These are phyloP conservation scores for Candida arabinofermentans DNA, from an alignment of 805 yeast genomes.

Conservation along the genomic window DNA sequence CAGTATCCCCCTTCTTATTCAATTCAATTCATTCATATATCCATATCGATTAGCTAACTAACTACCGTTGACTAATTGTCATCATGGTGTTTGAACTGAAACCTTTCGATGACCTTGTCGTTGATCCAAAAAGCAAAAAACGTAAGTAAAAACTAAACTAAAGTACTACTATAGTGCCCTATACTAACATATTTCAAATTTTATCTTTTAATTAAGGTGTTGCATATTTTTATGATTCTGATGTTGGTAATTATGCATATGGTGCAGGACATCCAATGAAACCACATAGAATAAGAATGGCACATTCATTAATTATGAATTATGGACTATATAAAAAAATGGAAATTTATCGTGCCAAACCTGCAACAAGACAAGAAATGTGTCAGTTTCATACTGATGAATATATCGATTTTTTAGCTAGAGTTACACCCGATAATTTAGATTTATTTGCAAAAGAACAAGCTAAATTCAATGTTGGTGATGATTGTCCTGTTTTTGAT, in stretches of 20 bases:
- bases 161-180: too few species aligned
- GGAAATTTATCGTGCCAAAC: constrained; percentile 96
- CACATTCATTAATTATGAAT: constrained; percentile 94
- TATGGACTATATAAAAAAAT: constrained; percentile 94
- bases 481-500: constrained; percentile 84
- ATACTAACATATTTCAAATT: too few species aligned
- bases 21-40: too few species aligned
- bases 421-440: constrained; percentile 90
- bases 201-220: constrained; percentile 40
- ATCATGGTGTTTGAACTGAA: constrained; percentile 45
- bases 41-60: neutral
- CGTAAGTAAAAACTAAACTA: constrained; percentile 31
- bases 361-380: constrained; percentile 97
- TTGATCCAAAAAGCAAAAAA: constrained; percentile 50
- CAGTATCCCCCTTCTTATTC: too few species aligned
- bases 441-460: constrained; percentile 85
- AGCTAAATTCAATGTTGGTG: constrained; percentile 91
- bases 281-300: constrained; percentile 98
- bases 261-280: constrained; percentile 99
- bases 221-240: constrained; percentile 82
- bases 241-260: constrained; percentile 96
- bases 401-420: constrained; percentile 84
- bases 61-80: neutral
- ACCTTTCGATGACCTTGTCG: constrained; percentile 62
- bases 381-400: constrained; percentile 98